Conservation (phyloP, 2,329 filamentous ascomycete species). For the Coniochaeta pulveracea region DNA sequence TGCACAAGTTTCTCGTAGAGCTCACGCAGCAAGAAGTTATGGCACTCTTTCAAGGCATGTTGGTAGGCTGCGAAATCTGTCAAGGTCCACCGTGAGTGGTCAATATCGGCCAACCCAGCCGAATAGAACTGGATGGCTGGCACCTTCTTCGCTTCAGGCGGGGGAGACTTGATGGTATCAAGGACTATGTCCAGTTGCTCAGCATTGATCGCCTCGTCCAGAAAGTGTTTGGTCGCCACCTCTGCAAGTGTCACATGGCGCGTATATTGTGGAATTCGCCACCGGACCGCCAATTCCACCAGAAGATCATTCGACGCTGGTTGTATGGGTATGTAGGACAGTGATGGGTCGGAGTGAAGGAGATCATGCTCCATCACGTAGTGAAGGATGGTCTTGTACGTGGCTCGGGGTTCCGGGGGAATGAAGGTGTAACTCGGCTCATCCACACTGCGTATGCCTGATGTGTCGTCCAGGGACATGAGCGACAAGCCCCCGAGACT, state of each 20-base stretch:
- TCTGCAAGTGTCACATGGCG: slow-evolving; percentile 74
- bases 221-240: slow-evolving; percentile 72
- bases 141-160: slow-evolving; percentile 53
- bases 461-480: slow-evolving; percentile 44
- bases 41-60: slow-evolving; percentile 59
- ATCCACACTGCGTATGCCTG: slow-evolving; percentile 42
- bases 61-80: slow-evolving; percentile 62
- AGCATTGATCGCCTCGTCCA: slow-evolving; percentile 70
- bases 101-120: slow-evolving; percentile 42
- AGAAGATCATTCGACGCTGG: slow-evolving; percentile 73
- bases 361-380: slow-evolving; percentile 60
- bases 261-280: slow-evolving; percentile 79
- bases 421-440: slow-evolving; percentile 77
- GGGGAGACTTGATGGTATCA: slow-evolving; percentile 65
- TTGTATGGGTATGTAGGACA: slow-evolving; percentile 47
- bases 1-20: slow-evolving; percentile 79
- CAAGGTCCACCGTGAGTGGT: slow-evolving; percentile 53
- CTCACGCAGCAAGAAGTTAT: slow-evolving; percentile 77
- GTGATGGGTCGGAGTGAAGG: slow-evolving; percentile 39
- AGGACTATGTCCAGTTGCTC: slow-evolving; percentile 79
- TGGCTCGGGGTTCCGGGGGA: slow-evolving; percentile 69
- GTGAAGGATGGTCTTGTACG: slow-evolving; percentile 72
- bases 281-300: slow-evolving; percentile 74
- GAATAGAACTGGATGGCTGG: slow-evolving; percentile 41
- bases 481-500: slow-evolving; percentile 56